phyloP scores from a whole-genome alignment of 768 basidiomycete species.

The Suillus placidus region DNA sequence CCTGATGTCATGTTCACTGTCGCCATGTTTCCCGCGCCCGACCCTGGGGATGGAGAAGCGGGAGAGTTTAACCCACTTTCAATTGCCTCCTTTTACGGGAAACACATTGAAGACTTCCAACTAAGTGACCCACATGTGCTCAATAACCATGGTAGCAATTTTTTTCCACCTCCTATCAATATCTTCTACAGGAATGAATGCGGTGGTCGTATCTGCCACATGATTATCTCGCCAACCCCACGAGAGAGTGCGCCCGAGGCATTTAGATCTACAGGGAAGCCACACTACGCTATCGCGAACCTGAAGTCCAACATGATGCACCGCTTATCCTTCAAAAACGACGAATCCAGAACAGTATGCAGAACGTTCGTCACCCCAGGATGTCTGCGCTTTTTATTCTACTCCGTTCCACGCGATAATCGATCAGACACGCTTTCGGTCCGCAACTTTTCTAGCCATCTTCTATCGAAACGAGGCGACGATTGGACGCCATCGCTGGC shows the following conservation, averaged over 20 bases:
- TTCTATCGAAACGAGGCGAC: slow-evolving; percentile 40
- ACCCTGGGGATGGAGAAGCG: slow-evolving; percentile 33
- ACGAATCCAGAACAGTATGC: slow-evolving; percentile 24
- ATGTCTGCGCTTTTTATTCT: slow-evolving; percentile 36
- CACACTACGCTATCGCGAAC: slow-evolving; percentile 34
- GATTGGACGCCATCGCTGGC: not conserved
- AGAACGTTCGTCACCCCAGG: slow-evolving; percentile 36
- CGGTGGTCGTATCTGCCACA: slow-evolving; percentile 30
- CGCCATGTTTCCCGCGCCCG: slow-evolving; percentile 33
- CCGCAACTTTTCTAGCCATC: slow-evolving; percentile 34
- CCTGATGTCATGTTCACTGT: slow-evolving; percentile 33
- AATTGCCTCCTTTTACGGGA: slow-evolving; percentile 34
- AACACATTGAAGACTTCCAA: slow-evolving; percentile 39
- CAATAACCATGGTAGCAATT: slow-evolving; percentile 23
- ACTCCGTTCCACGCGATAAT: slow-evolving; percentile 28
- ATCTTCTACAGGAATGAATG: slow-evolving; percentile 37
- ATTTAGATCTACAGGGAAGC: slow-evolving; percentile 24
- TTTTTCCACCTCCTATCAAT: slow-evolving; percentile 34
- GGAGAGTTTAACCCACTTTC: slow-evolving; percentile 27
- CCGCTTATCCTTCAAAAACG: slow-evolving; percentile 29
- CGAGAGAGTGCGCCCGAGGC: slow-evolving; percentile 22
- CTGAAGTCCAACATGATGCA: slow-evolving; percentile 28
- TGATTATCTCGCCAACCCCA: slow-evolving; percentile 31
- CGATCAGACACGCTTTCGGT: slow-evolving; percentile 30
- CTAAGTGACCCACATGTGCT: slow-evolving; percentile 32